Evolutionary conservation across 768 basidiomycete species (phyloP).

Genomic region (Pleurotus citrinopileatus): DNA sequence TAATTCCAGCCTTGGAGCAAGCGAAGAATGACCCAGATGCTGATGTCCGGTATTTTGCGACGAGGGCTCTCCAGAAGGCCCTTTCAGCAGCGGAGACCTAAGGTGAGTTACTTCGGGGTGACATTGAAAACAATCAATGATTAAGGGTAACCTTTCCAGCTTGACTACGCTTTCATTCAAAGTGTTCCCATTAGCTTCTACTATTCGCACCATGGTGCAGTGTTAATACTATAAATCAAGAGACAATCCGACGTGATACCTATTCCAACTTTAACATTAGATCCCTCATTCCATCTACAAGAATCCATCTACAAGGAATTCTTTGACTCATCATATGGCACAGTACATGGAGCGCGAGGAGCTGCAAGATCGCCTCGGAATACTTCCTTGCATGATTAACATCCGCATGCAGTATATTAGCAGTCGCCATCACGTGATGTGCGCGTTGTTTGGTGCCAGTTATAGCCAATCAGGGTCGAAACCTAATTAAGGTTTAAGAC

Average conservation of each 20-base stretch:
- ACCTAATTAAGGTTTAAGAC: neutral
- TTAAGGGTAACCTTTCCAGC: neutral
- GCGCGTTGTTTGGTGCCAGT: neutral
- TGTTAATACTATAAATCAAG: constrained; percentile 9
- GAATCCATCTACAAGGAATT: too few relatives aligned
- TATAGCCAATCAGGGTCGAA: constrained; percentile 10
- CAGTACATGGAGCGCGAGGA: too few relatives aligned
- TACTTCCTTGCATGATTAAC: too few relatives aligned
- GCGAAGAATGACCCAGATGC: constrained; percentile 89
- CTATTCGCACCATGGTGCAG: constrained; percentile 7
- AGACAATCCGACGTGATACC: constrained; percentile 7
- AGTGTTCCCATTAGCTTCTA: constrained; percentile 1
- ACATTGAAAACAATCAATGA: neutral
- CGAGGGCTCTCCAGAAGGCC: constrained; percentile 70
- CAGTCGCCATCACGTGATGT: neutral
- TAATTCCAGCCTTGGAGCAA: constrained; percentile 82
- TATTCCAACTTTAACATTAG: neutral
- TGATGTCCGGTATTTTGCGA: constrained; percentile 94
- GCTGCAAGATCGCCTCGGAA: too few relatives aligned
- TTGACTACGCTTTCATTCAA: neutral
- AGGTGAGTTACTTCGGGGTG: constrained; percentile 4
- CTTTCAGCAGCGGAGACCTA: constrained; percentile 12
- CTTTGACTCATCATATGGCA: too few relatives aligned
- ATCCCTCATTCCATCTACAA: neutral
- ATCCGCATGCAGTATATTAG: too few relatives aligned